Conservation (phyloP, 257 asterid species). For the Penstemon davidsonii region DNA sequence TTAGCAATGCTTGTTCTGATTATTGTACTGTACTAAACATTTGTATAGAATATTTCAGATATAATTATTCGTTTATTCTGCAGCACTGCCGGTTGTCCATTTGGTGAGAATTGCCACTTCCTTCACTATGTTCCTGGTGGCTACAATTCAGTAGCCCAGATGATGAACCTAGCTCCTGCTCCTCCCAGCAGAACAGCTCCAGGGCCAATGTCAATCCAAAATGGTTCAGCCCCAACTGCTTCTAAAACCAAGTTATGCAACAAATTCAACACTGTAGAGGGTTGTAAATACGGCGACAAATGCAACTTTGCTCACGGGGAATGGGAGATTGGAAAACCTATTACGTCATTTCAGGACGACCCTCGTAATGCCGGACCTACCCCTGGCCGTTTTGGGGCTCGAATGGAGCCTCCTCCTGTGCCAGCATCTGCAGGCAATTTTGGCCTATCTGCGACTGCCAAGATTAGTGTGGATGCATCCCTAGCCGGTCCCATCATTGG, state of each 20-base stretch:
- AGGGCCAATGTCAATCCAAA: conserved; percentile 42
- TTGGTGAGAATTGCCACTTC: conserved; percentile 85
- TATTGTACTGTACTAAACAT: not conserved
- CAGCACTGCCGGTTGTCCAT: conserved; percentile 71
- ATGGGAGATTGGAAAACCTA: conserved; percentile 77
- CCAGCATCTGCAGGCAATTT: conserved; percentile 64
- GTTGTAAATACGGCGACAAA: conserved; percentile 88
- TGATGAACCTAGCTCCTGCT: conserved; percentile 75
- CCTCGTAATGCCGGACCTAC: conserved; percentile 46
- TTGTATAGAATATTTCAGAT: not conserved
- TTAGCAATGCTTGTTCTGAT: not conserved
- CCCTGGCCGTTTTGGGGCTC: conserved; percentile 47
- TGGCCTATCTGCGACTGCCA: conserved; percentile 78
- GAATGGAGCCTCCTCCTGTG: conserved; percentile 42
- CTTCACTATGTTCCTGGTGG: conserved; percentile 92
- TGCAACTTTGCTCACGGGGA: conserved; percentile 96
- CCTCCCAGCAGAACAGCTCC: conserved; percentile 46
- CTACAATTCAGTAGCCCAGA: conserved; percentile 79
- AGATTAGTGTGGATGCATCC: conserved; percentile 80
- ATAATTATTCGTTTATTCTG: conserved; percentile 20
- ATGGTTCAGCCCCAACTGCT: conserved; percentile 51
- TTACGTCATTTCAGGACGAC: conserved; percentile 52
- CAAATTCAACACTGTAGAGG: conserved; percentile 73
- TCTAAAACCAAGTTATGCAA: conserved; percentile 76
- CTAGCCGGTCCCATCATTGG: conserved; percentile 92